phyloP scores from a whole-genome alignment of 1,284 basidiomycete genomes.

The Cryptococcus wingfieldii region DNA sequence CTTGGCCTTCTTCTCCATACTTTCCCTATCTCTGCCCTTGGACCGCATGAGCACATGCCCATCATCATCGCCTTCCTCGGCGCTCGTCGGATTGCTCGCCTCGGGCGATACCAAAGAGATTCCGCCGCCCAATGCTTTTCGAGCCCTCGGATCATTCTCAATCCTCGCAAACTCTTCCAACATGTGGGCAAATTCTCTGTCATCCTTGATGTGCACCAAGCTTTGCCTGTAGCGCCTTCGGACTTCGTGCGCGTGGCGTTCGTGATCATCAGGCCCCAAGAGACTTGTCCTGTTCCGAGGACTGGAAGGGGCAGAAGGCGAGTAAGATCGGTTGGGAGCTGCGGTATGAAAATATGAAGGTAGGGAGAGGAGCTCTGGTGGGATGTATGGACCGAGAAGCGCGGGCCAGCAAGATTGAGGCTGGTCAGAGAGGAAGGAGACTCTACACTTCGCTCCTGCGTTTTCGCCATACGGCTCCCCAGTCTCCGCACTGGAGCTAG shows the following conservation, averaged over 20 bases:
- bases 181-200: slow-evolving; percentile 25
- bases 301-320: neutral
- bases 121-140: slow-evolving; percentile 4
- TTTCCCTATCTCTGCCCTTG: slow-evolving; percentile 1
- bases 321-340: neutral
- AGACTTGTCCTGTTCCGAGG: neutral
- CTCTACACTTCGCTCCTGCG: neutral
- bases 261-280: slow-evolving; percentile 1
- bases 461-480: neutral
- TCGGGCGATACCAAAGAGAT: slow-evolving; percentile 1
- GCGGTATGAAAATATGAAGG: neutral
- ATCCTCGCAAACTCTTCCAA: slow-evolving; percentile 19
- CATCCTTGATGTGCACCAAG: slow-evolving; percentile 31
- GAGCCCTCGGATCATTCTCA: slow-evolving; percentile 8
- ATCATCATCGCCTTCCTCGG: neutral
- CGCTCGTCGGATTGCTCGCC: neutral
- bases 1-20: slow-evolving; percentile 5
- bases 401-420: slow-evolving; percentile 1
- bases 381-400: slow-evolving; percentile 7
- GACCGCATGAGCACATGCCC: neutral
- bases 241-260: slow-evolving; percentile 8
- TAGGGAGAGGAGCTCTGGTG: slow-evolving; percentile 2
- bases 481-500: slow-evolving; percentile 1
- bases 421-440: too few relatives aligned
- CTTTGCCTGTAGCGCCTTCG: slow-evolving; percentile 22